Evolutionary conservation across 345 rosid genomes (phyloP).

Genomic region (Syzygium aromaticum): DNA sequence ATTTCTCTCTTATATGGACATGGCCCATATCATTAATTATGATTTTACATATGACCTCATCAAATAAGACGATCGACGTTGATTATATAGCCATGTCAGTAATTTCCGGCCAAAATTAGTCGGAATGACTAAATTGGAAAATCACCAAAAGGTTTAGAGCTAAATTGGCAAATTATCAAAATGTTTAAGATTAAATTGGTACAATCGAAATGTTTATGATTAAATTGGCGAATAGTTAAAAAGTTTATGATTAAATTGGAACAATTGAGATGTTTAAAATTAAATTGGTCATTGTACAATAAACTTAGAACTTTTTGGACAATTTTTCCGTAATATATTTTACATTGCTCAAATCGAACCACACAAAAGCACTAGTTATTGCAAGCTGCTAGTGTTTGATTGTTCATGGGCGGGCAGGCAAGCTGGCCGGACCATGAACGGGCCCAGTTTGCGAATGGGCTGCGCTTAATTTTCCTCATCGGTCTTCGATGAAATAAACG

Average conservation of each 20-base stretch:
- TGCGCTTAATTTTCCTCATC: not conserved
- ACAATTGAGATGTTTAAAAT: rapidly evolving
- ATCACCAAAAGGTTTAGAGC: not conserved
- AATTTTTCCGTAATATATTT: no score
- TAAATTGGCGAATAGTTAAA: not conserved
- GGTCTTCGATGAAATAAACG: not conserved
- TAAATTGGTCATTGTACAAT: not conserved
- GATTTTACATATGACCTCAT: no score
- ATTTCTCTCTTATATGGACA: no score
- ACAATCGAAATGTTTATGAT: no score
- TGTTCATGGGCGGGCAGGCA: not conserved
- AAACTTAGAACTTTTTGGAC: no score
- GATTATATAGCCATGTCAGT: no score
- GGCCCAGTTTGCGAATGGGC: not conserved
- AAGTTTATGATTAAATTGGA: not conserved
- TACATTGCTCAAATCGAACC: not conserved
- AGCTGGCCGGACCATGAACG: not conserved
- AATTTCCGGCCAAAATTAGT: no score
- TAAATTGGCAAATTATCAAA: not conserved
- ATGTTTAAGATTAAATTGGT: rapidly evolving
- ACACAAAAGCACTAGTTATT: not conserved
- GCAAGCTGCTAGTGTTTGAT: not conserved
- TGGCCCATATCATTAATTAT: no score
- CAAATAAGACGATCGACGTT: no score
- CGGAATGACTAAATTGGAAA: not conserved